phyloP scores from a whole-genome alignment of 768 basidiomycete species.

The Xerocomus spinulosus region DNA sequence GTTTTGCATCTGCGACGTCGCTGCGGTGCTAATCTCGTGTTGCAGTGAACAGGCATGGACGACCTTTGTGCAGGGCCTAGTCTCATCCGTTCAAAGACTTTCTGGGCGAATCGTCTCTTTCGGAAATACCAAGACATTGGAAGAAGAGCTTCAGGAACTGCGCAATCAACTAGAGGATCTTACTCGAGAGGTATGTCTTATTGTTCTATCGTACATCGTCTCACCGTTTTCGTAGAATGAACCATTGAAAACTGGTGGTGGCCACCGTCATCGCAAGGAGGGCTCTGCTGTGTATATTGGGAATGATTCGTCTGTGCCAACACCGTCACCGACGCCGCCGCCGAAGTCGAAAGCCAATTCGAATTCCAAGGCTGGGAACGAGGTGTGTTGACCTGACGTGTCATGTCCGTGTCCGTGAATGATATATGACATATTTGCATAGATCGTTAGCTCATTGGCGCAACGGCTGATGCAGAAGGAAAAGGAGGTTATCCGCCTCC shows the following conservation, averaged over 20 bases:
- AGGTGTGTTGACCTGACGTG: conserved; percentile 37
- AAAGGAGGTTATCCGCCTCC: conserved; percentile 73
- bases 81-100: conserved; percentile 57
- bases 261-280: conserved; percentile 9
- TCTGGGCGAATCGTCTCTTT: conserved; percentile 63
- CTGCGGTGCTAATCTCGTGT: conserved; percentile 16
- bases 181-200: conserved; percentile 52
- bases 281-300: conserved; percentile 17
- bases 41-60: conserved; percentile 64
- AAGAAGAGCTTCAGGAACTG: conserved; percentile 59
- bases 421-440: background rate
- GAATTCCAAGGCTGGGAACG: conserved; percentile 48
- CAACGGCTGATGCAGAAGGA: conserved; percentile 83
- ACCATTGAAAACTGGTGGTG: background rate
- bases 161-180: conserved; percentile 59
- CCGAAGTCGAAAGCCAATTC: conserved; percentile 34
- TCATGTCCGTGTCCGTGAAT: background rate
- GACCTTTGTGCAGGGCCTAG: conserved; percentile 54
- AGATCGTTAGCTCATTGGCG: conserved; percentile 70
- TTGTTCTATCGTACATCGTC: background rate
- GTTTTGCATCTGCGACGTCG: background rate
- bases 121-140: conserved; percentile 38
- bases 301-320: conserved; percentile 2
- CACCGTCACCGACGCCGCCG: conserved; percentile 16
- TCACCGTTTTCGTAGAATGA: conserved; percentile 9